Base-by-base conservation (phyloP, 345 rosid genomes). In the Moricandia moricandioides region DNA sequence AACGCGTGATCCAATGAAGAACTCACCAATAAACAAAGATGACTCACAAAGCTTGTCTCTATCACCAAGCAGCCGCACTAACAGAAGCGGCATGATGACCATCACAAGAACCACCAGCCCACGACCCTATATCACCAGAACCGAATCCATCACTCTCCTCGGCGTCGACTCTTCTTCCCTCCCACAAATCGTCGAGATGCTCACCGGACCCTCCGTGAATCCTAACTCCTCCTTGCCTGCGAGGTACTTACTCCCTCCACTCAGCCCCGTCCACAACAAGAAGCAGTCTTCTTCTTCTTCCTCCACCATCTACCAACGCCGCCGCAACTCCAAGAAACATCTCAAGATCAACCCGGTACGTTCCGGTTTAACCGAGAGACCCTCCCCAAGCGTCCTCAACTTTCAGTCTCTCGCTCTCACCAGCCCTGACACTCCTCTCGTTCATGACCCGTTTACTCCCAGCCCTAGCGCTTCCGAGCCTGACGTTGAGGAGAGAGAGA, bases 181-280 rank as follows among this genome's bases (percentile, higher is more conserved):
- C 88, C 89, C 87, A 65, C 89, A 86, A 79, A 89, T 93, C 54
- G 98, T 93, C 67, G 97, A 91, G 76, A 83, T 88, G 90, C 85
- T 93, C 9, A 93, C 98, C 34, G 97, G 97, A 71, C 81, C 85
- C 68, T 70, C 89, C 68, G 26, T 16, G 13, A 7, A 14, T 33
- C 65, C 3, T 17, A 16, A 49, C 60, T 67, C 84, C 69, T 82
- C 75, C 33, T 35, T 78, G 1, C 82, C 77, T 31, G 40, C 78
- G 0, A 61, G 81, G 13, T 70, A 88, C 64, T 72, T 62, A 78
- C 86, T 93, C 81, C 95, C 95, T 35, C 95, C 95, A 18, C 83
- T 89, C 79, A 93, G 82, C 75, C 71, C 87, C 35, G 73, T 82
- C 1, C 86, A 96, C 7, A 68, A 27, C 34, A 91, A 89, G 74